phyloP scores from a whole-genome alignment of 1,139 yeast genomes.

The Hansenula sp. region DNA sequence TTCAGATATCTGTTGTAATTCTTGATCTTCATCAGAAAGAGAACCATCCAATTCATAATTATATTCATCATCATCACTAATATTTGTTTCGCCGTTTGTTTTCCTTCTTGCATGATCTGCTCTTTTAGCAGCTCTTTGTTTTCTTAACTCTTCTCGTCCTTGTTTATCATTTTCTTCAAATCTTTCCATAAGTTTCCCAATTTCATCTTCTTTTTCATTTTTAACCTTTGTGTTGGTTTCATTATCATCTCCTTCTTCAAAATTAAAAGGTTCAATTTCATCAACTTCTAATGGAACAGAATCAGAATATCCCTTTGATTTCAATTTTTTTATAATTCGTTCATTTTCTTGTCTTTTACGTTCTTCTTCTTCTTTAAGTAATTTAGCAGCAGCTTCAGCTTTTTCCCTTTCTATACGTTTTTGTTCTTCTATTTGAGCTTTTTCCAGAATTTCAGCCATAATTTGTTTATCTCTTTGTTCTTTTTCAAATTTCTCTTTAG shows the following conservation, averaged over 20 bases:
- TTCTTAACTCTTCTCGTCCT: constrained; percentile 1
- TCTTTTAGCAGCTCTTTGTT: background rate
- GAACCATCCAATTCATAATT: constrained; percentile 1
- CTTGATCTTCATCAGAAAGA: constrained; percentile 3
- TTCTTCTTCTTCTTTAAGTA: background rate
- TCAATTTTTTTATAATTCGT: background rate
- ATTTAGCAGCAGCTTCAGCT: background rate
- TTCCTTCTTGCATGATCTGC: background rate
- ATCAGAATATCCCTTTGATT: background rate
- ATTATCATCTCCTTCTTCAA: background rate
- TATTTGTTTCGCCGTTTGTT: constrained; percentile 1
- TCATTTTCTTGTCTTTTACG: background rate
- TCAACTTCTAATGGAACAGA: background rate
- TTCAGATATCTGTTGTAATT: background rate
- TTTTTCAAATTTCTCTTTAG: no score
- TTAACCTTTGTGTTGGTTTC: no score
- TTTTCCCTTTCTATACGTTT: background rate
- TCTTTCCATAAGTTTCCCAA: background rate
- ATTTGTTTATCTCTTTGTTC: no score
- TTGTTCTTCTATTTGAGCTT: no score
- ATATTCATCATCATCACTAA: constrained; percentile 4
- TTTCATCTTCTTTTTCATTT: background rate
- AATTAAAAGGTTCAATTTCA: background rate
- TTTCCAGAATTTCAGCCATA: no score
- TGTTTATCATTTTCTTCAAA: background rate